Evolutionary conservation across 495 filamentous ascomycete species (phyloP), one percentile per base, ranked within the genome.

Genomic region (Penicillium diatomitis): DNA sequence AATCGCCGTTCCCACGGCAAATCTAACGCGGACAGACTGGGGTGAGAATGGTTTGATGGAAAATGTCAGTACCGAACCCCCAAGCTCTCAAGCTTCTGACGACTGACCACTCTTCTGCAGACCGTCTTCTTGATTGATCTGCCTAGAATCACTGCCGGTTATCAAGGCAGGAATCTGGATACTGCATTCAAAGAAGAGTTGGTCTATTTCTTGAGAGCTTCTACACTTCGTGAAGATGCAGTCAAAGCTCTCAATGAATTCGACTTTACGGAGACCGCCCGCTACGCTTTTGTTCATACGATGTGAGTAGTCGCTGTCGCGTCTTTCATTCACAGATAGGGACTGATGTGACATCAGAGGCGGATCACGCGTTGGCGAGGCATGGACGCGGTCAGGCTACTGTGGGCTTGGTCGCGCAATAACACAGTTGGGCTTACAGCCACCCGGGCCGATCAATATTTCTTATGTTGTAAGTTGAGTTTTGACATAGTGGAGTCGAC

Each of bases 81-180:
- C 31, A 0, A 30, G 0, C 29, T 10, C 6, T 10, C 3, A 20
- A 6, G 3, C 27, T 37, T 45, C 28, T 20, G 20, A 20, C 20
- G 20, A 29, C 8, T 44, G 48, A 47, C 48, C 49, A 44, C 42
- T 33, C 5, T 28, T 20, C 30, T 41, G 3, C 40, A 83, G 77
- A 84, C 79, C 52, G 80, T 86, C 3, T 96, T 95, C 54, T 61
- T 95, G 4, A 87, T 96, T 50, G 90, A 96, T 59, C 76, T 96
- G 7, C 90, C 90, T 0, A 74, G 76, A 28, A 69, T 77, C 8
- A 1, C 20, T 5, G 47, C 64, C 6, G 52, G 64, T 3, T 48
- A 67, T 28, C 31, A 40, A 40, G 11, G 10, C 30, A 2, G n/a
- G 32, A 11, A 49, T 6, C 32, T 29, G 3, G 38, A 38, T 7